Conservation (phyloP, 2,329 filamentous ascomycete genomes). For the Diaporthe sp. region DNA sequence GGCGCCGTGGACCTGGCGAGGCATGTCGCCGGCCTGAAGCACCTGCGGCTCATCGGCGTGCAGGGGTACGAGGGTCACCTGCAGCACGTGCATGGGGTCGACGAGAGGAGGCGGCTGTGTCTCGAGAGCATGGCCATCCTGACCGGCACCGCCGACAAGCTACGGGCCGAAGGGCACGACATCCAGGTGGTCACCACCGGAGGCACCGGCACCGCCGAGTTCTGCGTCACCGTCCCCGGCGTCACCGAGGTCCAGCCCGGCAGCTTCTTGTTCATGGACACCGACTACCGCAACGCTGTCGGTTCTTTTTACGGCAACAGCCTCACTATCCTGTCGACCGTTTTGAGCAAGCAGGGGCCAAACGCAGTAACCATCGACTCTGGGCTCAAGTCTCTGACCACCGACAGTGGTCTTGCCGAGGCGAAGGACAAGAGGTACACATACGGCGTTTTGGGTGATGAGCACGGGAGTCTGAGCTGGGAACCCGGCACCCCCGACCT, state of each 20-base stretch:
- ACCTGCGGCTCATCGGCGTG: slow-evolving; percentile 62
- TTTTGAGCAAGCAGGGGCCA: slow-evolving; percentile 61
- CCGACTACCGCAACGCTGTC: slow-evolving; percentile 67
- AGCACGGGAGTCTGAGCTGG: slow-evolving; percentile 64
- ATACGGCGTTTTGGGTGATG: slow-evolving; percentile 62
- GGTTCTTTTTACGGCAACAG: slow-evolving; percentile 64
- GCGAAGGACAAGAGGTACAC: slow-evolving; percentile 59
- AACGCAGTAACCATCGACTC: slow-evolving; percentile 62
- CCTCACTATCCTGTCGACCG: slow-evolving; percentile 62
- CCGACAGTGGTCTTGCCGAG: slow-evolving; percentile 65
- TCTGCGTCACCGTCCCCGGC: slow-evolving; percentile 64
- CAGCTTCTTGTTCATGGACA: slow-evolving; percentile 71
- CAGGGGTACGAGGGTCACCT: slow-evolving; percentile 68
- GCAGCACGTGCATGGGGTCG: slow-evolving; percentile 62
- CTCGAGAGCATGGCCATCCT: slow-evolving; percentile 61
- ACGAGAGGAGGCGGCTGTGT: slow-evolving; percentile 58
- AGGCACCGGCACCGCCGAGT: slow-evolving; percentile 67
- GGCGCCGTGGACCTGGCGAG: slow-evolving; percentile 56
- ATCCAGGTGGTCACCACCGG: slow-evolving; percentile 66
- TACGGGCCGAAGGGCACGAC: slow-evolving; percentile 57
- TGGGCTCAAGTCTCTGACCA: slow-evolving; percentile 65
- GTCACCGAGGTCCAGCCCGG: slow-evolving; percentile 69
- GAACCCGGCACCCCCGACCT: slow-evolving; percentile 55
- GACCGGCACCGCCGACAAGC: slow-evolving; percentile 56
- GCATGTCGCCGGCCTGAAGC: slow-evolving; percentile 53